Evolutionary conservation across 306 rosid species (phyloP), one percentile per base, ranked within the genome.

Genomic region (Betula pendula): DNA sequence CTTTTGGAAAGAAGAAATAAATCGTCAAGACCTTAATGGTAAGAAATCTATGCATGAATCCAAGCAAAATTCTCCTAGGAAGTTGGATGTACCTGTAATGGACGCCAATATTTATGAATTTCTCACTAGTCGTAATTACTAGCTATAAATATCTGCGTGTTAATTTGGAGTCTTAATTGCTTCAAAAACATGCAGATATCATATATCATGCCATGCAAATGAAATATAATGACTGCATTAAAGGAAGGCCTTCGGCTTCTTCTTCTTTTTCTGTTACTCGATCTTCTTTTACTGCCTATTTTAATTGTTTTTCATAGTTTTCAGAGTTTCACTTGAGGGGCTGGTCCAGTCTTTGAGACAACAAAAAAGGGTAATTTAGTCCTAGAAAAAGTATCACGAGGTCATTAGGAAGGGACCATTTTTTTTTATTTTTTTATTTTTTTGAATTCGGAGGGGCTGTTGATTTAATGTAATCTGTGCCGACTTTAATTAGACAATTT

Each of bases 121-220:
- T 9, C 29, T 65, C n/a, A 8, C 8, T 15, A 8, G 4, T n/a
- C 22, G 35, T 33, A 52, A 72, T 53, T 38, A 25, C 40, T 24
- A 5, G 6, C 42, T 38, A 38, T 38, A 1, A 5, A 38, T 6
- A 27, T 71, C 56, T 71, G 44, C 51, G 17, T 27, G 63, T 45
- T 65, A n/a, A n/a, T n/a, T n/a, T 73, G 77, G 50, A 79, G 62
- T 68, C 15, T 82, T 49, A 6, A 50, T 70, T 19, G 22, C 11
- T 42, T 1, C 3, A 45, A 76, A 82, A 77, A 75, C 73, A 70
- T 68, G 78, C 24, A 52, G 38, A 50, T 44, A 29, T 75, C 63
- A 19, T 73, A 25, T 81, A 71, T 75, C 55, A 84, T 75, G 79
- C 38, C 51, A 69, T 77, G 80, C 44, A 73, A 85, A 77, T 82